These are phyloP conservation scores for Priceomyces medius DNA, from an alignment of 805 yeast genomes.

Conservation along the genomic window DNA sequence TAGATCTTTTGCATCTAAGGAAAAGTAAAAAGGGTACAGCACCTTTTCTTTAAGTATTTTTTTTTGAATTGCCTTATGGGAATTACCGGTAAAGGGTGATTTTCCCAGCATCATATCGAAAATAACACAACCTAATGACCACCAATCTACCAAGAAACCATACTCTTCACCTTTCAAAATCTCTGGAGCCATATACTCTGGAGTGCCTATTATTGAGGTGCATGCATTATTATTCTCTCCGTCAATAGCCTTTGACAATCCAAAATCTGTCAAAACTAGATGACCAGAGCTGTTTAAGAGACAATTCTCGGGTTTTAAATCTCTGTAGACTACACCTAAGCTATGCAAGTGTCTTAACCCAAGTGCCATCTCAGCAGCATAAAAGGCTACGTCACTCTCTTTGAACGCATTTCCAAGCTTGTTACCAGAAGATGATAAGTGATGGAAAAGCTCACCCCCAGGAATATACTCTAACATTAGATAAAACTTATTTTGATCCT, in stretches of 20 bases:
- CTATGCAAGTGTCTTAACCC: slow-evolving; percentile 75
- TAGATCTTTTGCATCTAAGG: slow-evolving; percentile 78
- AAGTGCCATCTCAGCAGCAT: slow-evolving; percentile 70
- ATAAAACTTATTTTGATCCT: slow-evolving; percentile 74
- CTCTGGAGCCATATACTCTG: slow-evolving; percentile 90
- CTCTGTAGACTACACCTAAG: slow-evolving; percentile 83
- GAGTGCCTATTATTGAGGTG: slow-evolving; percentile 68
- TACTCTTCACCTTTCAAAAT: slow-evolving; percentile 74
- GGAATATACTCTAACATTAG: slow-evolving; percentile 76
- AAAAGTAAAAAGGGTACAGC: slow-evolving; percentile 69
- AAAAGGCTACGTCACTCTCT: slow-evolving; percentile 40
- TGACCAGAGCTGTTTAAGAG: slow-evolving; percentile 76
- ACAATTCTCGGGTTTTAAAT: slow-evolving; percentile 88
- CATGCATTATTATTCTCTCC: slow-evolving; percentile 38
- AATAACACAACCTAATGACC: slow-evolving; percentile 84
- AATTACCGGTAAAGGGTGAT: slow-evolving; percentile 87
- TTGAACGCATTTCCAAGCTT: slow-evolving; percentile 20
- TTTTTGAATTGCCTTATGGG: slow-evolving; percentile 70
- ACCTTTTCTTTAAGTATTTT: slow-evolving; percentile 70
- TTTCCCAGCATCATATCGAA: slow-evolving; percentile 80
- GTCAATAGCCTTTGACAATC: slow-evolving; percentile 54
- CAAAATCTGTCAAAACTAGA: slow-evolving; percentile 81
- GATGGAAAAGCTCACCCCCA: slow-evolving; percentile 82
- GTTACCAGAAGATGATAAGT: slow-evolving; percentile 42
- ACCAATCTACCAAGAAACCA: slow-evolving; percentile 83